Conservation (phyloP, 768 basidiomycete genomes). For the Leccinum subtestaceum region DNA sequence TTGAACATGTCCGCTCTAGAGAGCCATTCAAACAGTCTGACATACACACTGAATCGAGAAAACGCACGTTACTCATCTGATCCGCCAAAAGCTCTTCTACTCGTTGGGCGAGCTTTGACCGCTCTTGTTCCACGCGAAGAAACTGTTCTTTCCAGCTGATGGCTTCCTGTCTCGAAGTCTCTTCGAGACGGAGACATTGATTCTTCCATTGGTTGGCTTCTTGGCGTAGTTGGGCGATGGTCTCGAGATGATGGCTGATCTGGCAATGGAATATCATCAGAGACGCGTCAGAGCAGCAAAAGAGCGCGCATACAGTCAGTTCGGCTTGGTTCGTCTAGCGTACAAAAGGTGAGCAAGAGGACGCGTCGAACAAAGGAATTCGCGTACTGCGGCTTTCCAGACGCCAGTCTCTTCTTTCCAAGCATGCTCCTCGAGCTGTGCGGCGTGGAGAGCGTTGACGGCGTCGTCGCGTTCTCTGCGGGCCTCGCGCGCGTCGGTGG, state of each 20-base stretch:
- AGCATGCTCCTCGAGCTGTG: constrained; percentile 44
- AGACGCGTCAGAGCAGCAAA: not conserved
- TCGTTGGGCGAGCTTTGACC: constrained; percentile 53
- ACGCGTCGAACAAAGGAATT: constrained; percentile 8
- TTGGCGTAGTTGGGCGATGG: constrained; percentile 57
- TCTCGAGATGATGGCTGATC: constrained; percentile 59
- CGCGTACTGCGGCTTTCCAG: constrained; percentile 50
- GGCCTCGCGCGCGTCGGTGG: constrained; percentile 45
- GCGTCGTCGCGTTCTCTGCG: constrained; percentile 50
- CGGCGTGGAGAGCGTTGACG: constrained; percentile 43
- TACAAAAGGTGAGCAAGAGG: constrained; percentile 5
- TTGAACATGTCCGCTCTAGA: constrained; percentile 16
- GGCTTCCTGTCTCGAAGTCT: constrained; percentile 46
- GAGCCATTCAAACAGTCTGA: not conserved
- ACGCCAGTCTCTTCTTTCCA: constrained; percentile 44
- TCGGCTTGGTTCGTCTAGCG: constrained; percentile 54
- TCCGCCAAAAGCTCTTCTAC: constrained; percentile 59
- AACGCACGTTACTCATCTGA: constrained; percentile 41
- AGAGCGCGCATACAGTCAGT: constrained; percentile 42
- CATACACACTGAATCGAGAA: not conserved
- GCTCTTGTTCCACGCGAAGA: constrained; percentile 67
- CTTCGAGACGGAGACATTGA: constrained; percentile 50
- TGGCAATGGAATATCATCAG: constrained; percentile 22
- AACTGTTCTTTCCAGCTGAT: constrained; percentile 81
- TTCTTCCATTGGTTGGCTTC: constrained; percentile 74